A percentile compares a stretch with the other conserved stretches of the same genome.
Evolutionary conservation across 768 basidiomycete genomes (phyloP).

Genomic region (Suillus tomentosus): DNA sequence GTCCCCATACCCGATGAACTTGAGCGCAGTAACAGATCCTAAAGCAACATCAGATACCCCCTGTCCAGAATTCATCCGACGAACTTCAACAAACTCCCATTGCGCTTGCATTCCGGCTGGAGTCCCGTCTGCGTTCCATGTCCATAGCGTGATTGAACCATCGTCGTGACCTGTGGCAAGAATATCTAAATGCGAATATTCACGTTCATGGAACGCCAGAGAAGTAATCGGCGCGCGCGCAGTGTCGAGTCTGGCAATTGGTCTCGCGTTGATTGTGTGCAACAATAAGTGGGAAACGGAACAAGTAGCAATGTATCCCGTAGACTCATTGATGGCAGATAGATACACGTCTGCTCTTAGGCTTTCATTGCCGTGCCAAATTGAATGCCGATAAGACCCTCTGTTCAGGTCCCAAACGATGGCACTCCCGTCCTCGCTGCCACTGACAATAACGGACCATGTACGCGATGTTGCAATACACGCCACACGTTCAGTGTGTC

Average conservation of each 20-base stretch:
- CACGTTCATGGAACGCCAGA: constrained; percentile 86
- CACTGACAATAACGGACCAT: constrained; percentile 85
- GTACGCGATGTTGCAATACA: constrained; percentile 73
- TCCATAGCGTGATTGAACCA: constrained; percentile 76
- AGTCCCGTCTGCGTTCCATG: constrained; percentile 81
- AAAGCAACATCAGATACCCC: constrained; percentile 40
- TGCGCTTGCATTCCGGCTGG: constrained; percentile 62
- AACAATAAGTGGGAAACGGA: constrained; percentile 70
- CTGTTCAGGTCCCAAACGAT: constrained; percentile 90
- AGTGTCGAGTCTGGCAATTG: constrained; percentile 66
- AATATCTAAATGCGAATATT: constrained; percentile 75
- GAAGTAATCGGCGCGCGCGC: constrained; percentile 63
- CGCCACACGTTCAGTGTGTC: constrained; percentile 69
- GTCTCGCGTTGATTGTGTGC: constrained; percentile 85
- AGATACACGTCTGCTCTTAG: constrained; percentile 52
- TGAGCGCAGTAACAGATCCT: constrained; percentile 73
- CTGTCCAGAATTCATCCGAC: constrained; percentile 61
- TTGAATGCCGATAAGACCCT: constrained; percentile 77
- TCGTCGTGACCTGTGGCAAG: constrained; percentile 81
- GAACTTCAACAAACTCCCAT: constrained; percentile 75
- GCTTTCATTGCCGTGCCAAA: constrained; percentile 60
- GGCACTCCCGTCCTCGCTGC: constrained; percentile 83
- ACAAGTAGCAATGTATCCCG: constrained; percentile 86
- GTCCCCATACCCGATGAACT: constrained; percentile 70
- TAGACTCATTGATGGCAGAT: constrained; percentile 83